A percentile compares a stretch with the other conserved stretches of the same genome.
Conservation (phyloP, 2,329 filamentous ascomycete genomes). For the Fusarium musae region DNA sequence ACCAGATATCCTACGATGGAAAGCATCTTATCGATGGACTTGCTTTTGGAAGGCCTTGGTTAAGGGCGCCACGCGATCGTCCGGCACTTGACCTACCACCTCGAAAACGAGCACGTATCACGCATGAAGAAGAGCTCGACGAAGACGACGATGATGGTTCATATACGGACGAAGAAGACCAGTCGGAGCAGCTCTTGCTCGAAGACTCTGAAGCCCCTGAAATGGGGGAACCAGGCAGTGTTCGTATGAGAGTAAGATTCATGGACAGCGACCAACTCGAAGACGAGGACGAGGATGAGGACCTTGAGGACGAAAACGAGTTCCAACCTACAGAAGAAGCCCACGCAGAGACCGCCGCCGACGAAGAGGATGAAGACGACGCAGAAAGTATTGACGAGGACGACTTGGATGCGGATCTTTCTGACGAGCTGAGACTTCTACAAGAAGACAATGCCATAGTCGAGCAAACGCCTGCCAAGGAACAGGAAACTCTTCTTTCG, state of each 20-base stretch:
- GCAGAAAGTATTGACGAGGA: slow-evolving; percentile 26
- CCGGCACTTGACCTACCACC: slow-evolving; percentile 78
- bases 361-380: slow-evolving; percentile 37
- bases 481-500: slow-evolving; percentile 7
- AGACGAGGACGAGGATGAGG: slow-evolving; percentile 28
- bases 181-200: slow-evolving; percentile 46
- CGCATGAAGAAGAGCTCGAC: slow-evolving; percentile 54
- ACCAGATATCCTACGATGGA: slow-evolving; percentile 83
- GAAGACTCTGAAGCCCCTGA: slow-evolving; percentile 43
- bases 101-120: slow-evolving; percentile 72
- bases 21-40: slow-evolving; percentile 87
- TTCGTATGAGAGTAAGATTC: slow-evolving; percentile 35
- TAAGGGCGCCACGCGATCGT: slow-evolving; percentile 68
- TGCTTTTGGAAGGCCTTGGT: slow-evolving; percentile 79
- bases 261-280: slow-evolving; percentile 33
- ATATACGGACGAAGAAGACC: slow-evolving; percentile 48
- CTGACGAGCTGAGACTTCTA: slow-evolving; percentile 36
- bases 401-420: slow-evolving; percentile 28
- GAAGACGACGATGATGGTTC: slow-evolving; percentile 50
- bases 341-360: background rate
- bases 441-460: slow-evolving; percentile 36
- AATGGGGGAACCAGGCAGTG: slow-evolving; percentile 27
- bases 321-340: slow-evolving; percentile 6
- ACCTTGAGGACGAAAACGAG: slow-evolving; percentile 46
- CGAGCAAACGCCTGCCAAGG: slow-evolving; percentile 15